Base-by-base conservation (phyloP, 768 basidiomycete genomes). In the Sarcomyxa edulis region DNA sequence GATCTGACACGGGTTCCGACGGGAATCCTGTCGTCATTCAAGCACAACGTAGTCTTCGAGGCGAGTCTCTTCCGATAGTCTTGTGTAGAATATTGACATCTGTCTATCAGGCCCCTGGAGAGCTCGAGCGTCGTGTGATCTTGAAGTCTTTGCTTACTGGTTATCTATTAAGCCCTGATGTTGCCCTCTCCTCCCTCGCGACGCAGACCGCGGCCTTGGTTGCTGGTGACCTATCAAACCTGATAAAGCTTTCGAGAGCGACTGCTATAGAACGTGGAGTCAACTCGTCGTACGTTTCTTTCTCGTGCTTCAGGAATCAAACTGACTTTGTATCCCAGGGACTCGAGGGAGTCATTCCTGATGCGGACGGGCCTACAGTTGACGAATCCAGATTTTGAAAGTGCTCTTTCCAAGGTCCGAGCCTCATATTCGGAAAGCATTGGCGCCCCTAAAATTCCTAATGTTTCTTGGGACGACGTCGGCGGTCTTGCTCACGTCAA, bases 361-460 rank as follows among this genome's bases (percentile, higher is more conserved):
- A 47, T 56, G 28, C 52, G 55, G 5, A 66, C 66, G 4, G 71
- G 69, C 2, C 50, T 76, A 6, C 59, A 67, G 6, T 45, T 81
- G 23, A 72, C 64, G 14, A 68, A 69, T 0, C 66, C 66, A 28
- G 91, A 97, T 53, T 83, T 98, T 49, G 74, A 83, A 3, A 40
- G 48, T 11, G 91, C 90, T 0, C 67, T 98, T 14, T 68, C 70
- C 9, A 74, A 80, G 44, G 84, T 86, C 9, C 69, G 92, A 38
- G 63, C 74, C 7, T 74, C 84, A 0, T 94, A 94, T 58, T 85
- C 89, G 6, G 89, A 93, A 54, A 90, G 76, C 52, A 95, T 98
- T 43, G 95, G 94, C n/a, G 91, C 92, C 18, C 96, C 96, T 0
- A 93, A 86, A 48, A 99, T 99, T 24, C 96, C 96, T 1, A 84